Evolutionary conservation across 176 grass and related monocot genomes (phyloP).

Genomic region (Avena insularis): DNA sequence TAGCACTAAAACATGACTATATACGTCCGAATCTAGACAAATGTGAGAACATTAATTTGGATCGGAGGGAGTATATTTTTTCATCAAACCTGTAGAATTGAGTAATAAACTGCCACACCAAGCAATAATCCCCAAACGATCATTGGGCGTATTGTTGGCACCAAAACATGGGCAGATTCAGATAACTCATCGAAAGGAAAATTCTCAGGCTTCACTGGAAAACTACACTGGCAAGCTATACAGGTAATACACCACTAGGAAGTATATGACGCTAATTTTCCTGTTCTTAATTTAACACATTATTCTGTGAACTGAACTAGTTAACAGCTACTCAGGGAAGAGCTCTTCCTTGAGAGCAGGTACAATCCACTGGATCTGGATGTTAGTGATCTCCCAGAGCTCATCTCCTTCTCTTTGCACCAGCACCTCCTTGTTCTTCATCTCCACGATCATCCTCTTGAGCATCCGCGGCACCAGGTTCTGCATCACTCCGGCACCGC

Average conservation of each 20-base stretch:
- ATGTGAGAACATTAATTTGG: too few species aligned
- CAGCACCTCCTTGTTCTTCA: slow-evolving; percentile 85
- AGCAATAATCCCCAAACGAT: not conserved
- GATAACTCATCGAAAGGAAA: not conserved
- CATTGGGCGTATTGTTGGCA: not conserved
- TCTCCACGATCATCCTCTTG: slow-evolving; percentile 85
- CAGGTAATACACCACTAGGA: slow-evolving; percentile 29
- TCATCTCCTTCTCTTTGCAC: slow-evolving; percentile 66
- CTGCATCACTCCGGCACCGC: slow-evolving; percentile 65
- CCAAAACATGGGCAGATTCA: not conserved
- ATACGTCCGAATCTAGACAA: too few species aligned
- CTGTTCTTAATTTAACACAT: not conserved
- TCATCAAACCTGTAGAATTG: not conserved
- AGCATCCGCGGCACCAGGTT: slow-evolving; percentile 66
- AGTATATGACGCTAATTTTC: not conserved
- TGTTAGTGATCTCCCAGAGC: slow-evolving; percentile 92
- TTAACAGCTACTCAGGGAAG: slow-evolving; percentile 54
- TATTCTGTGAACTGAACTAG: slow-evolving; percentile 18
- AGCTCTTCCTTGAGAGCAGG: slow-evolving; percentile 83
- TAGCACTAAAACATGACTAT: too few species aligned
- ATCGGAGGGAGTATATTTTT: not conserved
- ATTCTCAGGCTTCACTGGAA: not conserved
- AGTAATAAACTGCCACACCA: not conserved
- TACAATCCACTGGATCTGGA: slow-evolving; percentile 95
- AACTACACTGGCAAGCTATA: not conserved